phyloP scores from a whole-genome alignment of 768 basidiomycete genomes.

The Suillus plorans region DNA sequence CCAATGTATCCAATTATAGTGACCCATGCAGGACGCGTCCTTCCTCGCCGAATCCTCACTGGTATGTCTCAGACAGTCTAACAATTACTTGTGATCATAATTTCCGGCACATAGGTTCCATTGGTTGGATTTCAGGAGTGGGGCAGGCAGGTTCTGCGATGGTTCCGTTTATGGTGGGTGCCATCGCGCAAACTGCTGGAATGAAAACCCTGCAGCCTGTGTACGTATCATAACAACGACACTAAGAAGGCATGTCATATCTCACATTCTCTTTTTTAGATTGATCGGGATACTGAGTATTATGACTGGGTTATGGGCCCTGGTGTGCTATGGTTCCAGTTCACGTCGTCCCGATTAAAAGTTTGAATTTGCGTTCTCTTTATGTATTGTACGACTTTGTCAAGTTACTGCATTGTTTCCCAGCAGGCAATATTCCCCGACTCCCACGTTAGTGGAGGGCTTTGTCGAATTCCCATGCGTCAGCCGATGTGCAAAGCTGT shows the following conservation, averaged over 20 bases:
- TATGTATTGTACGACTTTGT: not conserved
- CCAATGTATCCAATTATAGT: constrained; percentile 59
- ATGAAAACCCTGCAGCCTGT: constrained; percentile 41
- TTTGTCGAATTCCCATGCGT: no score
- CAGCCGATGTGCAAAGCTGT: no score
- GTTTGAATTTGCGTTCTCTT: not conserved
- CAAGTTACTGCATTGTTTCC: not conserved
- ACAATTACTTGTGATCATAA: not conserved
- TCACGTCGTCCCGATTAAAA: constrained; percentile 7
- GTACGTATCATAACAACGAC: constrained; percentile 16
- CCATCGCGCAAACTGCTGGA: constrained; percentile 60
- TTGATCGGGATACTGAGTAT: constrained; percentile 33
- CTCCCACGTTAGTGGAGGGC: no score
- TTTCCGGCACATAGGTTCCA: constrained; percentile 38
- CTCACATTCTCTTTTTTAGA: not conserved
- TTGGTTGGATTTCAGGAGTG: constrained; percentile 68
- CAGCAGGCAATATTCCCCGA: not conserved
- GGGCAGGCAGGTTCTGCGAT: constrained; percentile 74
- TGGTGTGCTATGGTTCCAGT: constrained; percentile 24
- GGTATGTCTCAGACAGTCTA: constrained; percentile 24
- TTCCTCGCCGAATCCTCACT: constrained; percentile 69
- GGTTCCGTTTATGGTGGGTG: constrained; percentile 72
- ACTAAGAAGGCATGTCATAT: not conserved
- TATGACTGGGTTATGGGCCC: constrained; percentile 34
- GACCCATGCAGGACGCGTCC: constrained; percentile 64